Evolutionary conservation across 352 stramenopile genomes (phyloP), one percentile per base, ranked within the genome.

Genomic region (Phytophthora pseudosyringae): DNA sequence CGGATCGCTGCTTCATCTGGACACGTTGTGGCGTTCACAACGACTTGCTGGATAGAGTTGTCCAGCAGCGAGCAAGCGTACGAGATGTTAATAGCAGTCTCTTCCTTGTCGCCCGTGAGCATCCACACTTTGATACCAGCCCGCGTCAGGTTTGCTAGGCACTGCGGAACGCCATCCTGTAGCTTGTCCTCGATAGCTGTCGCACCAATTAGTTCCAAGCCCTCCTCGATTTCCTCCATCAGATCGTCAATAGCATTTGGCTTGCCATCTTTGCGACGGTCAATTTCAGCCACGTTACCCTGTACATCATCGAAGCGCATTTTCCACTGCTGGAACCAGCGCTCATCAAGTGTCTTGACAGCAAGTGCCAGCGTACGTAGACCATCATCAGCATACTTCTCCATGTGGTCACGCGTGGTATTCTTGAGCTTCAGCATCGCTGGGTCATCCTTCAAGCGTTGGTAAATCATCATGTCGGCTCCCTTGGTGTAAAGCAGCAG

Each of bases 51-150:
- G 35, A 96, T 98, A 0, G 71, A 76, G 59, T 92, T 91, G 59
- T 91, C 79, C 10, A 98, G 53, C 16, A 98, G 57, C 12, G 86
- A 90, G 58, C 86, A 97, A 6, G 91, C 88, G 48, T 96, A 97
- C n/a, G 81, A 92, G 65, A 98, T 98, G 68, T 98, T 98, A 58
- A 98, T 98, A 31, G 95, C 95, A 0, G 95, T 98, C 64, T 98
- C 95, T 53, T 96, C 75, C 73, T 98, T 98, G 72, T 98, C 95
- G 16, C 94, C 93, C 4, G 95, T 98, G n/a, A 98, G 85, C 78
- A 98, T 97, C 92, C 94, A 98, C 13, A 98, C 82, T 68, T 98
- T 97, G 55, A 98, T 98, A 1, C 93, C 93, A 0, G 91, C 94
- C 11, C 66, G 64, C 3, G 85, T 90, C 35, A 98, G 64, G 44